Conservation (phyloP, 2,329 filamentous ascomycete species). For the Fusarium liriodendri region DNA sequence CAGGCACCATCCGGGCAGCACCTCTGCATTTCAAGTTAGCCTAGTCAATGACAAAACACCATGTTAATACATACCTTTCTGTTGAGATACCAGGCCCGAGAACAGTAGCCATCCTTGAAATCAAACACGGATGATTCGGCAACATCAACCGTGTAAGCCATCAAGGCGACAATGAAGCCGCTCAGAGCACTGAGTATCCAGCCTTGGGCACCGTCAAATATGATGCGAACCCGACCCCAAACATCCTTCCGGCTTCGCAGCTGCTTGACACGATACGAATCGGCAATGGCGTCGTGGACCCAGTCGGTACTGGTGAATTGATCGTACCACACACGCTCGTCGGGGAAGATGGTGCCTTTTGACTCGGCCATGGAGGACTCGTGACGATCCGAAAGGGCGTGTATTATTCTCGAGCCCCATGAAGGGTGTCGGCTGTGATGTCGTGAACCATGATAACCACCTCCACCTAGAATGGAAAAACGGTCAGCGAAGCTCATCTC, state of each 20-base stretch:
- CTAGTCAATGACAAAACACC: background rate
- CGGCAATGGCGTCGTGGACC: slow-evolving; percentile 97
- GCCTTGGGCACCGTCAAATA: slow-evolving; percentile 89
- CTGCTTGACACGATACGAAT: slow-evolving; percentile 88
- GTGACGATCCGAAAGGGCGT: slow-evolving; percentile 69
- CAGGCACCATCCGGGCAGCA: slow-evolving; percentile 68
- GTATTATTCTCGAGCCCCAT: slow-evolving; percentile 70
- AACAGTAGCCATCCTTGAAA: slow-evolving; percentile 90
- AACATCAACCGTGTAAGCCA: slow-evolving; percentile 91
- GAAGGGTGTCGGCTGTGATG: slow-evolving; percentile 70
- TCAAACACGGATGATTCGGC: slow-evolving; percentile 89
- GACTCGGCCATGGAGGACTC: slow-evolving; percentile 69
- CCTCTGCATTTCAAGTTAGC: slow-evolving; percentile 49
- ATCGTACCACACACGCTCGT: slow-evolving; percentile 98
- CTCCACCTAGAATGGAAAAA: slow-evolving; percentile 49
- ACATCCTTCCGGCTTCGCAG: slow-evolving; percentile 86
- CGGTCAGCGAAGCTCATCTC: slow-evolving; percentile 18
- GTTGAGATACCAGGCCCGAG: slow-evolving; percentile 75
- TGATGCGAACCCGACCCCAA: slow-evolving; percentile 78
- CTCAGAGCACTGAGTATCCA: slow-evolving; percentile 95
- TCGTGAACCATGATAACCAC: slow-evolving; percentile 52
- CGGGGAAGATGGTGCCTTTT: slow-evolving; percentile 74
- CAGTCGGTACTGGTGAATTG: slow-evolving; percentile 98
- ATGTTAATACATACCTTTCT: slow-evolving; percentile 66
- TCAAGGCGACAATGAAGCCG: slow-evolving; percentile 83